A percentile compares a stretch with the other conserved stretches of the same genome.
Evolutionary conservation across 163 green algal species (phyloP).

Genomic region (Picocystis sp.): DNA sequence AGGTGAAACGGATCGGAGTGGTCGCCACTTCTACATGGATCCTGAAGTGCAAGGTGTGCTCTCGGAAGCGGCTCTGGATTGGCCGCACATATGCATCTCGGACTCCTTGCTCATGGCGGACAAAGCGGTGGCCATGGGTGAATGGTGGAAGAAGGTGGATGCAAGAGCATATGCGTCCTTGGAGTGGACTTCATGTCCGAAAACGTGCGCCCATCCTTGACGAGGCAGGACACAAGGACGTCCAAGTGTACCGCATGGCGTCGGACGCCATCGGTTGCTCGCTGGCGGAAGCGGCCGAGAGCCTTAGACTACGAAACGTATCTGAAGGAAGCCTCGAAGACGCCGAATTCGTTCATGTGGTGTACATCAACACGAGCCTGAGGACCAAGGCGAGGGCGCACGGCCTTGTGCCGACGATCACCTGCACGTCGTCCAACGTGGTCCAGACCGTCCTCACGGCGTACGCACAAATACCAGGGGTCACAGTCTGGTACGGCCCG

Average conservation of each 20-base stretch:
- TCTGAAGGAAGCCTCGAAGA: not conserved
- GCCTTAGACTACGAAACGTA: slow-evolving; percentile 18
- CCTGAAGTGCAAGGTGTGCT: slow-evolving; percentile 89
- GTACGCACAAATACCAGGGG: slow-evolving; percentile 56
- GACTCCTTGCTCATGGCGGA: slow-evolving; percentile 97
- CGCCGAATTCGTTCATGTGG: slow-evolving; percentile 35
- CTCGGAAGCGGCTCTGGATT: slow-evolving; percentile 41
- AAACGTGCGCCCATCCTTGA: slow-evolving; percentile 91
- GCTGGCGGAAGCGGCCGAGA: slow-evolving; percentile 82
- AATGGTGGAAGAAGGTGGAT: slow-evolving; percentile 14
- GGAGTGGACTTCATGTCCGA: slow-evolving; percentile 98
- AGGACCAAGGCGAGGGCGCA: slow-evolving; percentile 81
- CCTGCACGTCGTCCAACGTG: slow-evolving; percentile 97
- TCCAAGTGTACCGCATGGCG: slow-evolving; percentile 80
- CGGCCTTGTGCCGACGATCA: slow-evolving; percentile 83
- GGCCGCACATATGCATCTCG: slow-evolving; percentile 85
- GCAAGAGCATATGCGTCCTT: slow-evolving; percentile 64
- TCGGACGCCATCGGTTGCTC: slow-evolving; percentile 77
- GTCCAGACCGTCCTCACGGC: slow-evolving; percentile 85
- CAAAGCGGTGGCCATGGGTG: slow-evolving; percentile 7
- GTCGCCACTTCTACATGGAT: slow-evolving; percentile 99
- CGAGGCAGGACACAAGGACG: slow-evolving; percentile 48
- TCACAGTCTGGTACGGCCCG: slow-evolving; percentile 88
- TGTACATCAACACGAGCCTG: slow-evolving; percentile 99
- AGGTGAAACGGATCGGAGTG: slow-evolving; percentile 67